A percentile compares a stretch with the other conserved stretches of the same genome.
phyloP scores from a whole-genome alignment of 1,139 yeast genomes.

The Hansenula lynferdii region DNA sequence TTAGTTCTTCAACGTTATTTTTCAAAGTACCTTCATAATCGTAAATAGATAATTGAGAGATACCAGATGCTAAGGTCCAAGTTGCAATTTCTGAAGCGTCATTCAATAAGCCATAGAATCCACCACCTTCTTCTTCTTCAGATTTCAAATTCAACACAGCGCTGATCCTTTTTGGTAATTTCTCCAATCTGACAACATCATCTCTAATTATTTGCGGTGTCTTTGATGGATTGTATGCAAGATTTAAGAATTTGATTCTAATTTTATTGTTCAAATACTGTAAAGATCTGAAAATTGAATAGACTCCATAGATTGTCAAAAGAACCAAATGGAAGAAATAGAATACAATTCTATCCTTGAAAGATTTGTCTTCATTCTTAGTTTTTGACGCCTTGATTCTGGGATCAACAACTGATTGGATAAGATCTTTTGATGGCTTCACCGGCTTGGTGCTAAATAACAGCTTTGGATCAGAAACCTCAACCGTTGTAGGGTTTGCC shows the following conservation, averaged over 20 bases:
- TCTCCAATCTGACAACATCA: slow-evolving; percentile 67
- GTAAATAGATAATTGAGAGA: slow-evolving; percentile 66
- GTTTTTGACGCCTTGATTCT: background rate
- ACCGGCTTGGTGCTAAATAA: background rate
- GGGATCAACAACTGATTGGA: slow-evolving; percentile 2
- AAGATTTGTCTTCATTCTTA: slow-evolving; percentile 2
- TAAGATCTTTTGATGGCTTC: background rate
- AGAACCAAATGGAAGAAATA: slow-evolving; percentile 24
- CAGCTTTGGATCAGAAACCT: background rate
- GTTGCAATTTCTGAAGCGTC: slow-evolving; percentile 75
- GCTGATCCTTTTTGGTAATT: slow-evolving; percentile 75
- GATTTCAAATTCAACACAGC: slow-evolving; percentile 66
- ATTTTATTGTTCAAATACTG: slow-evolving; percentile 51
- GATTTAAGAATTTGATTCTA: slow-evolving; percentile 51
- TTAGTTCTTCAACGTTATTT: slow-evolving; percentile 49
- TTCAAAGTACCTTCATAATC: slow-evolving; percentile 74
- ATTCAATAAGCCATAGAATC: slow-evolving; percentile 73
- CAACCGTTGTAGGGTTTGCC: background rate
- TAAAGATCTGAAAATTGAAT: slow-evolving; percentile 49
- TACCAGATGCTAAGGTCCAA: slow-evolving; percentile 88
- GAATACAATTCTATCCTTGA: slow-evolving; percentile 9
- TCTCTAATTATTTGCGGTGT: slow-evolving; percentile 85
- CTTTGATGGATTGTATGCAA: slow-evolving; percentile 75
- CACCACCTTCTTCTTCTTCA: slow-evolving; percentile 84
- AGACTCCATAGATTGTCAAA: slow-evolving; percentile 47